A percentile compares a stretch with the other conserved stretches of the same genome.
Evolutionary conservation across 2,329 filamentous ascomycete genomes (phyloP).

Genomic region (Ophidiomyces ophidiicola): DNA sequence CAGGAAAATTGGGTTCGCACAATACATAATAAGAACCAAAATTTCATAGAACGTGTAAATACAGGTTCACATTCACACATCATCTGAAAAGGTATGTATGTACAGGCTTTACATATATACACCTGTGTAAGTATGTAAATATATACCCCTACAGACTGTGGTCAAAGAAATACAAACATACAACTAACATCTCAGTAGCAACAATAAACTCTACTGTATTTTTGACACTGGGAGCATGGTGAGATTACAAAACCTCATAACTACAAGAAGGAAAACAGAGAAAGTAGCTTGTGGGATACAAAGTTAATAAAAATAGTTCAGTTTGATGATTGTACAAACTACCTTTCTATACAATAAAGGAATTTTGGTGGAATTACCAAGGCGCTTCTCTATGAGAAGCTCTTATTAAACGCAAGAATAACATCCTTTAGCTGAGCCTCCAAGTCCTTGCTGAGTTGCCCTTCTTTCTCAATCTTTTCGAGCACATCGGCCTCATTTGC

Average conservation of each 20-base stretch:
- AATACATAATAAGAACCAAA: no score
- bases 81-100: neutral
- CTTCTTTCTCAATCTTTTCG: conserved; percentile 85
- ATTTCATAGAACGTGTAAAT: no score
- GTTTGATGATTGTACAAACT: conserved; percentile 17
- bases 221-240: no score
- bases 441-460: conserved; percentile 85
- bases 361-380: neutral
- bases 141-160: no score
- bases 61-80: no score
- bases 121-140: no score
- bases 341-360: conserved; percentile 9
- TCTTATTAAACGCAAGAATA: conserved; percentile 77
- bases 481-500: conserved; percentile 78
- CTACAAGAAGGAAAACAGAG: neutral
- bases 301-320: conserved; percentile 9
- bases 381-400: conserved; percentile 48
- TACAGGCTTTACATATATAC: neutral
- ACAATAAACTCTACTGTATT: no score
- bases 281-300: neutral
- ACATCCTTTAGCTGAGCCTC: conserved; percentile 54
- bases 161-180: no score
- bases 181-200: no score
- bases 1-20: no score
- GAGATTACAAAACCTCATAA: neutral